phyloP scores from a whole-genome alignment of 768 basidiomycete genomes.

The Amanita phalloides region DNA sequence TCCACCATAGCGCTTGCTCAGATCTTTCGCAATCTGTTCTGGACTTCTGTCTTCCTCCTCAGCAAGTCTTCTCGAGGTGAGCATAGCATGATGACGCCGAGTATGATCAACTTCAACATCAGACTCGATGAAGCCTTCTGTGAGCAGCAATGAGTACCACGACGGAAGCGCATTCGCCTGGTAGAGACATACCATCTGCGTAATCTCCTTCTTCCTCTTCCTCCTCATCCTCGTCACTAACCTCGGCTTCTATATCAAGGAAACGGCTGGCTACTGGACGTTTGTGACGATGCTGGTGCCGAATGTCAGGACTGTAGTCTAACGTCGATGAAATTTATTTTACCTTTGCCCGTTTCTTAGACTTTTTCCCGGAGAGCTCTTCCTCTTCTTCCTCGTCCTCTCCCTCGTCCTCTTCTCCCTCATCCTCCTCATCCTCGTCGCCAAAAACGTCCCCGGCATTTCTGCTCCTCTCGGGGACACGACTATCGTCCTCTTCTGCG shows the following conservation, averaged over 20 bases:
- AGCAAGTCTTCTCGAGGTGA: slow-evolving; percentile 56
- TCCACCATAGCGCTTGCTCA: slow-evolving; percentile 66
- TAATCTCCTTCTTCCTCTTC: slow-evolving; percentile 75
- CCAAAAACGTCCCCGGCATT: slow-evolving; percentile 27
- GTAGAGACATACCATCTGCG: slow-evolving; percentile 31
- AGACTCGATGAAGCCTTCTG: slow-evolving; percentile 67
- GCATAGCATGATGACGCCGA: slow-evolving; percentile 53
- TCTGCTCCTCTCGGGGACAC: slow-evolving; percentile 26
- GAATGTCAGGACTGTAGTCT: slow-evolving; percentile 5
- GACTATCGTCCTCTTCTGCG: not conserved
- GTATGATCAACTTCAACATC: slow-evolving; percentile 61
- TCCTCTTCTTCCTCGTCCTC: slow-evolving; percentile 45
- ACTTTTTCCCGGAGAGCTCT: slow-evolving; percentile 34
- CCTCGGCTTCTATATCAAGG: slow-evolving; percentile 93
- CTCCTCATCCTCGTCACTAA: slow-evolving; percentile 95
- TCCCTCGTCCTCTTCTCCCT: slow-evolving; percentile 29
- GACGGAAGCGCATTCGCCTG: not conserved
- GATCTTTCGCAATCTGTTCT: slow-evolving; percentile 73
- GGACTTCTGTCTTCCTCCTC: slow-evolving; percentile 72
- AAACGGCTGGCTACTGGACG: slow-evolving; percentile 63
- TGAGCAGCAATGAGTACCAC: slow-evolving; percentile 7
- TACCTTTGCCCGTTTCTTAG: slow-evolving; percentile 56
- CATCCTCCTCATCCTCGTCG: slow-evolving; percentile 23
- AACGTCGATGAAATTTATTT: slow-evolving; percentile 8
- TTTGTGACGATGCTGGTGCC: slow-evolving; percentile 51